Base-by-base conservation (phyloP, 31 red algal species). In the Asparagopsis taxiformis region DNA sequence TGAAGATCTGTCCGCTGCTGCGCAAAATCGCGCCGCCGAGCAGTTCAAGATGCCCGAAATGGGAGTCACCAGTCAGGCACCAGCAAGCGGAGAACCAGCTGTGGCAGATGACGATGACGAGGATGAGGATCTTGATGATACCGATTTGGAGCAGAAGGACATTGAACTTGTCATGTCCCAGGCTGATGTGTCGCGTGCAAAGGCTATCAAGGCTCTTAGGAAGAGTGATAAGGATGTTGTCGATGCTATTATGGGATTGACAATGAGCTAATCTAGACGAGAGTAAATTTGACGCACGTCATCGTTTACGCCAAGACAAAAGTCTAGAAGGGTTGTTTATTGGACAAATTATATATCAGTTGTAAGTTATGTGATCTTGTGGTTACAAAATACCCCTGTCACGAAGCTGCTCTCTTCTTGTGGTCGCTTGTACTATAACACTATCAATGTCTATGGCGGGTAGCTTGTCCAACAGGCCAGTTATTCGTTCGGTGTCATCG, bases 111-210 rank as follows among this genome's bases (percentile, higher is more conserved):
- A 85, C 4, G 89, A 90, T 10, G 89, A 93, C 16, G 89, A 85
- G 21, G 89, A 93, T 37, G 81, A 65, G 30, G 84, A 92, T 33
- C n/a, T 95, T 22, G 92, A 93, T 59, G 91, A 94, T 37, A 85
- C 72, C 23, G 96, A 82, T 19, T 32, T 99, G 35, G 90, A 99
- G 48, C 65, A 66, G 3, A 91, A 90, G 75, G 96, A 99, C 61
- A 93, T 99, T 60, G 96, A 99, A 51, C 59, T 99, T 21, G 96
- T 99, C 38, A 91, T 99, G 75, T 88, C 89, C 28, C 96, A 99
- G 44, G 92, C 91, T 20, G 87, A 94, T 63, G 86, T 91, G 0
- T 80, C 87, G 13, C 86, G 96, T 20, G 88, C 91, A 16, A 91
- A 94, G 66, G 96, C 92, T 25, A 79, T 94, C 35, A 91, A 91